These are phyloP conservation scores for Trichosanthes truncata DNA, from an alignment of 306 rosid genomes.

Conservation along the genomic window DNA sequence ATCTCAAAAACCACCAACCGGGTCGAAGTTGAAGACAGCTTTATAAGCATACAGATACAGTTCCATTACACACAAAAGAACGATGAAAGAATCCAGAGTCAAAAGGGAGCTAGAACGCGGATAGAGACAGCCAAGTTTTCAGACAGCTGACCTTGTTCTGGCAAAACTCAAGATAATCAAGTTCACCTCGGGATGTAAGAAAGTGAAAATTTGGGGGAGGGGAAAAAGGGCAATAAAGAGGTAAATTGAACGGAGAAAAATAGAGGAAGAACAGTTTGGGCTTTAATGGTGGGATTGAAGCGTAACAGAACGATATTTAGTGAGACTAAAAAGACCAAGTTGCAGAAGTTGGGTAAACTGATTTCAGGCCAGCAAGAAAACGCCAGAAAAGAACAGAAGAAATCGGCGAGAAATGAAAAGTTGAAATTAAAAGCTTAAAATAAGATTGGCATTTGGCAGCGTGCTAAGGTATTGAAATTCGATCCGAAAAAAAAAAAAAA, in stretches of 20 bases:
- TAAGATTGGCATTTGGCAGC: neutral
- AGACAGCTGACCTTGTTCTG: conserved; percentile 14
- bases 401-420: neutral
- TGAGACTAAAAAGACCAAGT: neutral
- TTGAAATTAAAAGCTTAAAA: neutral
- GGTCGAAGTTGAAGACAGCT: conserved; percentile 25
- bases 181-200: neutral
- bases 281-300: conserved; percentile 4
- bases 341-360: conserved; percentile 2
- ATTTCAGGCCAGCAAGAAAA: neutral
- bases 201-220: neutral
- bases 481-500: neutral
- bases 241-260: neutral
- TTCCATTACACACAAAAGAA: neutral
- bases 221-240: neutral
- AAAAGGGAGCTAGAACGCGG: neutral
- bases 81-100: neutral
- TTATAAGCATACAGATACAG: conserved; percentile 14
- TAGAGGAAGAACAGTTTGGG: neutral
- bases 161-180: neutral
- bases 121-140: neutral
- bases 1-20: conserved; percentile 15
- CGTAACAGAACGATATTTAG: neutral
- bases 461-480: neutral
- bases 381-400: neutral